A percentile compares a stretch with the other conserved stretches of the same genome.
These are phyloP conservation scores for Solanum corneliomulleri DNA, from an alignment of 257 asterid genomes.

Conservation along the genomic window DNA sequence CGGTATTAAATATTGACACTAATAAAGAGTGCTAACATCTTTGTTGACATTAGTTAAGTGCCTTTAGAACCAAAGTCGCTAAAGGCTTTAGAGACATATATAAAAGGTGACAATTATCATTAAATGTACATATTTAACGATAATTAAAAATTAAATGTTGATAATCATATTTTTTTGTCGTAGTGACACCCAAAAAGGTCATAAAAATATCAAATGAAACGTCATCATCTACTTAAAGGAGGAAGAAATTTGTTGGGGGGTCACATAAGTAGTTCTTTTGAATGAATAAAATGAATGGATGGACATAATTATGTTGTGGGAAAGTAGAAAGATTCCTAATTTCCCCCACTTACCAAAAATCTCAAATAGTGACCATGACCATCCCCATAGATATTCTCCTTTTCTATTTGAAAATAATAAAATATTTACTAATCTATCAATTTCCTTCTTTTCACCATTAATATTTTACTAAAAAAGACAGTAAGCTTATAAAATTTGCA, in stretches of 20 bases:
- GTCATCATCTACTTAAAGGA: not conserved
- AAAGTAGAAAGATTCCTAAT: not conserved
- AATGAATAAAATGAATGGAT: not conserved
- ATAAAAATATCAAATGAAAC: not conserved
- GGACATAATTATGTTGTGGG: not conserved
- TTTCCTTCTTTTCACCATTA: not conserved
- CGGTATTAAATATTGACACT: too few relatives aligned
- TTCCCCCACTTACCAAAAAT: not conserved
- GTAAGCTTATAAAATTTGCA: not conserved
- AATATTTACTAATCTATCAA: not conserved
- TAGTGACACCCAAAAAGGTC: not conserved
- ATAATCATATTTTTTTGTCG: too few relatives aligned
- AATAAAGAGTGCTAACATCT: too few relatives aligned
- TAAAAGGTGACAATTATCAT: too few relatives aligned
- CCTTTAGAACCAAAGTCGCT: too few relatives aligned
- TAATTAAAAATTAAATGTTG: accelerated
- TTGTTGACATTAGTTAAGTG: too few relatives aligned
- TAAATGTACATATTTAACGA: too few relatives aligned
- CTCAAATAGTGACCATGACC: not conserved
- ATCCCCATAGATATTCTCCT: not conserved
- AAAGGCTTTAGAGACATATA: too few relatives aligned
- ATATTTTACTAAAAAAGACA: not conserved
- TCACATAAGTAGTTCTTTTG: not conserved
- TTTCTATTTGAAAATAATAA: not conserved
- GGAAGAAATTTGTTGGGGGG: not conserved